Evolutionary conservation across 768 basidiomycete species (phyloP).

Genomic region (Gymnopilus junonius): DNA sequence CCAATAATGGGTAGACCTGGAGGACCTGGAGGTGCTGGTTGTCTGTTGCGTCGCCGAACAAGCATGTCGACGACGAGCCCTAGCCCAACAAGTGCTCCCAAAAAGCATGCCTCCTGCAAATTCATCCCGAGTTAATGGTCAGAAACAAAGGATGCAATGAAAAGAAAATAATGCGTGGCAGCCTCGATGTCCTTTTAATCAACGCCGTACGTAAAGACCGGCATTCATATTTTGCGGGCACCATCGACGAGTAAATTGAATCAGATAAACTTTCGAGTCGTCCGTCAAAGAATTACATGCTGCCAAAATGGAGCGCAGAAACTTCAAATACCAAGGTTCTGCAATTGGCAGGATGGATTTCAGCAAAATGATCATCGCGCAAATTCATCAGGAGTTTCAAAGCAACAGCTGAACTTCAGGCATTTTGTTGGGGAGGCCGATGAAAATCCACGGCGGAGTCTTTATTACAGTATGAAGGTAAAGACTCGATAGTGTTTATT

Average conservation of each 20-base stretch:
- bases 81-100: not conserved
- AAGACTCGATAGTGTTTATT: too few relatives aligned
- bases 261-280: too few relatives aligned
- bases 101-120: not conserved
- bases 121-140: not conserved
- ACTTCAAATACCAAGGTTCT: too few relatives aligned
- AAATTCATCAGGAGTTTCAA: too few relatives aligned
- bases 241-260: not conserved
- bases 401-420: too few relatives aligned
- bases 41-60: not conserved
- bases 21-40: not conserved
- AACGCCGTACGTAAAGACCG: not conserved
- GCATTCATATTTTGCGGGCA: not conserved
- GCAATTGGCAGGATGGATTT: too few relatives aligned
- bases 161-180: not conserved
- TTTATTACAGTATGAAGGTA: too few relatives aligned
- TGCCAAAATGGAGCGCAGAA: too few relatives aligned
- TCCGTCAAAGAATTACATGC: too few relatives aligned
- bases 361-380: too few relatives aligned
- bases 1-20: not conserved
- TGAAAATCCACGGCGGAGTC: too few relatives aligned
- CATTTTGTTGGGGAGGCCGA: too few relatives aligned
- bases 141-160: not conserved
- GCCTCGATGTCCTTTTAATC: not conserved
- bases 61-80: not conserved